These are phyloP conservation scores for Starmerella vaccinii DNA, from an alignment of 805 yeast species.

Conservation along the genomic window DNA sequence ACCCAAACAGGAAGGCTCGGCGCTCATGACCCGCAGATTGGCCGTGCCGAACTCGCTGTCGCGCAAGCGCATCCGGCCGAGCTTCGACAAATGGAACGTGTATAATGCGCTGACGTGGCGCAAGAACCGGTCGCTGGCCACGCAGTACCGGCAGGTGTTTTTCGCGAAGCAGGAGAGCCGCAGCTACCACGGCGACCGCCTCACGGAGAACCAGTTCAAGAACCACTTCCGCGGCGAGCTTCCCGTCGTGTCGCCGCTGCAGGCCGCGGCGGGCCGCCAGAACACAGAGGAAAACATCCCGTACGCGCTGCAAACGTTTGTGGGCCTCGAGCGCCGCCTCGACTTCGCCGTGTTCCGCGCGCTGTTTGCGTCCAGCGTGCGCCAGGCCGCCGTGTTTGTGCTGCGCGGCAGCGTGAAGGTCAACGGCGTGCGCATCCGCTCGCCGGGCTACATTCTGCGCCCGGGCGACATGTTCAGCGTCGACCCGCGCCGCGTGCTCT, in stretches of 20 bases:
- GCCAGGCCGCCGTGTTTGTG: conserved; percentile 89
- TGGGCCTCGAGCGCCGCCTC: conserved; percentile 75
- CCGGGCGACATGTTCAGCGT: conserved; percentile 85
- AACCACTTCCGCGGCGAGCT: conserved; percentile 55
- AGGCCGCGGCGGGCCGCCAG: conserved; percentile 33
- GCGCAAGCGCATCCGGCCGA: conserved; percentile 52
- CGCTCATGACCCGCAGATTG: conserved; percentile 27
- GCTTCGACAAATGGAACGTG: conserved; percentile 84
- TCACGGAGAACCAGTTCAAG: conserved; percentile 77
- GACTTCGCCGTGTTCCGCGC: conserved; percentile 87
- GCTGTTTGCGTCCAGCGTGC: conserved; percentile 81
- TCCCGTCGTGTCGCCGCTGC: conserved; percentile 80
- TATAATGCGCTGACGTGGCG: conserved; percentile 74
- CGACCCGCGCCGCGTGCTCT: conserved; percentile 71
- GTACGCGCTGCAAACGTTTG: conserved; percentile 76
- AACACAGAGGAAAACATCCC: conserved; percentile 46
- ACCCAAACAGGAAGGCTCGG: background rate
- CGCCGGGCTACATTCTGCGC: conserved; percentile 65
- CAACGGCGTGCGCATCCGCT: conserved; percentile 67
- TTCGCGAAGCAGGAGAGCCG: conserved; percentile 81
- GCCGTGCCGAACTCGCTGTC: conserved; percentile 30
- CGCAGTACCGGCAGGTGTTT: conserved; percentile 91
- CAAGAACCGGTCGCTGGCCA: conserved; percentile 35
- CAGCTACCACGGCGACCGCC: conserved; percentile 89
- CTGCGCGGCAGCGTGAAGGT: conserved; percentile 72